Evolutionary conservation across 805 yeast genomes (phyloP), one percentile per base, ranked within the genome.

Genomic region (Cyberlindnera sargentensis): DNA sequence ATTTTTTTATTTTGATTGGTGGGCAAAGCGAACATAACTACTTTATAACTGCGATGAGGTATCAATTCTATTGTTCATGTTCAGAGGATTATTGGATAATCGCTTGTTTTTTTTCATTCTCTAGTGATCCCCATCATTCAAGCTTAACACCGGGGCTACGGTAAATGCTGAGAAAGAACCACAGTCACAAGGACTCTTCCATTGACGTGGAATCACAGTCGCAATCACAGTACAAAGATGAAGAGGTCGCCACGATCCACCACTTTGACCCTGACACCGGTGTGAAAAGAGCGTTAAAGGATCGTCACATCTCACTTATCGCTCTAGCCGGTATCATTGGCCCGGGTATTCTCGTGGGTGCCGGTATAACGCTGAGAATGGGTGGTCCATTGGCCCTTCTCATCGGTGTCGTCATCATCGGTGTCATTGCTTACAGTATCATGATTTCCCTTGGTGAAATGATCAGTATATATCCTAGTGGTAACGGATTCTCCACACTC

Each of bases 251-350:
- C 20, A 4, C 26, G 20, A 15, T 26, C 7, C 32, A 37, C 20
- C 20, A n/a, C 26, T 37, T 23, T 37, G 40, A 37, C 34, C 37
- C 37, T 2, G 25, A 15, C 10, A 60, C 69, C 8, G 64, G 70
- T 11, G 60, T 73, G 27, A 72, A 70, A 43, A 62, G 75, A 48
- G 73, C 66, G 6, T 60, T 76, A 26, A 76, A 75, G 48, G 73
- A 75, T 47, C 62, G 80, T 43, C 80, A 75, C 51, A 64, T 75
- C 29, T 68, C 78, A 3, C 54, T 76, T 39, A 66, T 76, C 41
- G 78, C 78, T 1, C 53, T 76, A 8, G 78, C 80, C 26, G 82
- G 82, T 33, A 71, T 78, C 36, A 75, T 78, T 47, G 84, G 84
- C 0, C 83, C 83, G 0, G 83, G 83, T 46, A 73, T 73, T 36